Base-by-base conservation (phyloP, 2,329 filamentous ascomycete genomes). In the Zasmidium cellare region DNA sequence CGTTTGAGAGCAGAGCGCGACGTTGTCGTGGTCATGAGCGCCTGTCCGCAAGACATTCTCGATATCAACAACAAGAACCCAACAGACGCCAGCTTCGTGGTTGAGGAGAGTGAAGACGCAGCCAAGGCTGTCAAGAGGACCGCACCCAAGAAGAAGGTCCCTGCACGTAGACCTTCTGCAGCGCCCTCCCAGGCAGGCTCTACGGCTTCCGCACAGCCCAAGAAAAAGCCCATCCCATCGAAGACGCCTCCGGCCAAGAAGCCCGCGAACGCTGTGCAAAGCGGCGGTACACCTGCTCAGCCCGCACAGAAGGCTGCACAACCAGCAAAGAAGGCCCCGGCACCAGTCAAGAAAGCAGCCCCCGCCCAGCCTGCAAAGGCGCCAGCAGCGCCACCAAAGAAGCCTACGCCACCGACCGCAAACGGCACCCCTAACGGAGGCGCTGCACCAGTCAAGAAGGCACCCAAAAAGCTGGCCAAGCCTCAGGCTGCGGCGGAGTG, bases 1-100 rank as follows among this genome's bases (percentile, higher is more conserved):
- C 69, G 75, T 1, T 66, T 80, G 18, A 71, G 73, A 57, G 78
- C 78, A 31, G 69, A 78, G 60, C 70, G 76, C 46, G 76, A 80
- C 63, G 67, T 79, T 2, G 76, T 79, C 9, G 74, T 80, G 1
- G 74, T 78, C 19, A 79, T 80, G 78, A 76, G 73, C 60, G 75
- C 77, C 3, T 80, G 78, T 66, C 77, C 77, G 20, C 74, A 79
- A 55, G 76, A 79, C 63, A 70, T 79, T 5, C 65, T 75, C 9
- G 73, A 70, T 1, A 78, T 79, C 60, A 79, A 79, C 59, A 59
- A 54, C 28, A 71, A 73, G 55, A 72, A 73, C 53, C 73, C 75
- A 2, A 73, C 74, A n/a, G 77, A 79, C 57, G 77, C 75, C 5
- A 75, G 79, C 62, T 80, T 78, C 62, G 57, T 75, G 24, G 72